Conservation (phyloP, 2,329 filamentous ascomycete genomes). For the Incumbomyces lentus region DNA sequence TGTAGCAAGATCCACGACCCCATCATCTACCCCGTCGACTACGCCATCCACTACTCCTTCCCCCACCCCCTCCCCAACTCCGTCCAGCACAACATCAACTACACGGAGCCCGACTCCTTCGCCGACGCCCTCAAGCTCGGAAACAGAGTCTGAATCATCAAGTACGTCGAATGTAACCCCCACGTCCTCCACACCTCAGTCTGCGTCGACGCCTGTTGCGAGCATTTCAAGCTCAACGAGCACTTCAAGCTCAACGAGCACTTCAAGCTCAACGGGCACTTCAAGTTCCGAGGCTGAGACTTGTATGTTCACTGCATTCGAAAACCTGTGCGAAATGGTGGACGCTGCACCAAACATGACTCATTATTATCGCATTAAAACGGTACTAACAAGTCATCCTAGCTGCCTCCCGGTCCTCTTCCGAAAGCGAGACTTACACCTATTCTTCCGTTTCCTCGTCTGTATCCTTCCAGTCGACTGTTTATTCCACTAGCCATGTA, state of each 20-base stretch:
- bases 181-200: constrained; percentile 1
- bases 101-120: neutral
- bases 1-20: neutral
- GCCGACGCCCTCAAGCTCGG: constrained; percentile 2
- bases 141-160: constrained; percentile 5
- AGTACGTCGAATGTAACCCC: constrained; percentile 1
- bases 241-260: neutral
- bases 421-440: constrained; percentile 1
- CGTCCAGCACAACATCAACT: constrained; percentile 7
- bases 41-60: constrained; percentile 9
- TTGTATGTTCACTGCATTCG: constrained; percentile 1
- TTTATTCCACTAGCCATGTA: constrained; percentile 8
- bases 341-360: neutral
- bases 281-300: neutral
- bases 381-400: neutral
- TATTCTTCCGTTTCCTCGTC: constrained; percentile 8
- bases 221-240: constrained; percentile 4
- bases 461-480: constrained; percentile 4
- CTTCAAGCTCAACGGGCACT: neutral
- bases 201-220: constrained; percentile 5
- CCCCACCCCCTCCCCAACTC: too few species aligned
- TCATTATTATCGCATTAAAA: neutral
- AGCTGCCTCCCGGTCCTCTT: neutral
- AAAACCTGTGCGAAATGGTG: neutral
- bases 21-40: neutral